phyloP scores from a whole-genome alignment of 2,329 filamentous ascomycete genomes.

The Pestalotiopsis sp. region DNA sequence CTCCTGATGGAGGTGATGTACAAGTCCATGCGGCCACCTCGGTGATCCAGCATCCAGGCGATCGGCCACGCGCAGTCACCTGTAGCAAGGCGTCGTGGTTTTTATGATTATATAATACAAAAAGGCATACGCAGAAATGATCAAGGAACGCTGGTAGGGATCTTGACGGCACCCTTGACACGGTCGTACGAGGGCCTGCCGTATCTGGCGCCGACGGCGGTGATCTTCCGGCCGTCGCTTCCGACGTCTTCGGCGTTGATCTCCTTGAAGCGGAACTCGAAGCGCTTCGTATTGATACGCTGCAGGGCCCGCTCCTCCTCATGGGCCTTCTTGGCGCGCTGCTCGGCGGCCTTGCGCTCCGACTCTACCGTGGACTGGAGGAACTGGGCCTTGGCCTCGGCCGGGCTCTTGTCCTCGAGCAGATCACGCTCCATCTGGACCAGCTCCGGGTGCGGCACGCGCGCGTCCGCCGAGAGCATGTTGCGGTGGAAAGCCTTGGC shows the following conservation, averaged over 20 bases:
- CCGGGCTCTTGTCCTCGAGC: constrained; percentile 34
- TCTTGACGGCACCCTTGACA: constrained; percentile 66
- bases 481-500: constrained; percentile 64
- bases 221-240: constrained; percentile 49
- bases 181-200: constrained; percentile 65
- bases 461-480: constrained; percentile 61
- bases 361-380: constrained; percentile 37
- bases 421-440: constrained; percentile 56
- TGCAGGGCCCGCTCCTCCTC: constrained; percentile 39
- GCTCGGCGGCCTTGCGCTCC: constrained; percentile 42
- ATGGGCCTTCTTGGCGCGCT: constrained; percentile 35
- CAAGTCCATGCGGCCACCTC: not conserved
- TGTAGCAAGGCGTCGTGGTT: not conserved
- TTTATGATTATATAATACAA: not conserved
- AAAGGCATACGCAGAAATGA: not conserved
- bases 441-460: constrained; percentile 65
- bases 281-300: constrained; percentile 52
- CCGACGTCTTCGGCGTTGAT: constrained; percentile 60
- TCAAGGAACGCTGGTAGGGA: constrained; percentile 63
- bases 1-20: constrained; percentile 2
- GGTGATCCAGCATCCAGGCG: not conserved
- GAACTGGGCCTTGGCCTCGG: constrained; percentile 43
- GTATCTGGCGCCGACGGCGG: constrained; percentile 63
- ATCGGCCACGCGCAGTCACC: not conserved
- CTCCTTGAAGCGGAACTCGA: constrained; percentile 65